These are phyloP conservation scores for Lodderomyces orthopsilosis DNA, from an alignment of 1,139 yeast genomes.

Conservation along the genomic window DNA sequence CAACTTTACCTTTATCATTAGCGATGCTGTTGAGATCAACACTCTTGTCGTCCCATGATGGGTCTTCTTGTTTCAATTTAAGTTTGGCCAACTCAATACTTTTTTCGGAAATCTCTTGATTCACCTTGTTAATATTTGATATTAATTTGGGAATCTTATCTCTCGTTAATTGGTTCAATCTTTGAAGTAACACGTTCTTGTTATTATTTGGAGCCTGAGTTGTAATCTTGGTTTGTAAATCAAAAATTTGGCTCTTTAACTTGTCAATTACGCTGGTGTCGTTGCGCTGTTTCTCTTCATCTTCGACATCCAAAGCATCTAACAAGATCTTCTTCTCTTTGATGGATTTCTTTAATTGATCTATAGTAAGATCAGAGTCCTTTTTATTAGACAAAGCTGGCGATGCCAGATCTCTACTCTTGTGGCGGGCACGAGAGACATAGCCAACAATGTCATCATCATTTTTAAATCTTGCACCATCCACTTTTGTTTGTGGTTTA, in stretches of 20 bases:
- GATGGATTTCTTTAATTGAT: conserved; percentile 58
- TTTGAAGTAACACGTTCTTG: conserved; percentile 44
- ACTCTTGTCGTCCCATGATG: conserved; percentile 53
- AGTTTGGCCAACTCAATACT: conserved; percentile 63
- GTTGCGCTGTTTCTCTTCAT: conserved; percentile 33
- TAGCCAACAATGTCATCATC: conserved; percentile 63
- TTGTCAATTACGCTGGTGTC: conserved; percentile 45
- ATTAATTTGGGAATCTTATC: conserved; percentile 71
- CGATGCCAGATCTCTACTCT: conserved; percentile 27
- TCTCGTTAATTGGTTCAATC: conserved; percentile 53
- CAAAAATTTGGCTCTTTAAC: conserved; percentile 59
- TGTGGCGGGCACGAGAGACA: conserved; percentile 65
- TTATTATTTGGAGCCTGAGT: conserved; percentile 22
- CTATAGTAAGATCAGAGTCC: conserved; percentile 35
- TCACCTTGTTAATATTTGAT: conserved; percentile 57
- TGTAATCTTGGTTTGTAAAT: conserved; percentile 49
- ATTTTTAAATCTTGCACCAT: conserved; percentile 65
- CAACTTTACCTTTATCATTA: conserved; percentile 80
- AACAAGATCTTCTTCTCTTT: conserved; percentile 68
- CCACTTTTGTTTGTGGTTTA: conserved; percentile 29
- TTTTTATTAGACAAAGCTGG: conserved; percentile 17
- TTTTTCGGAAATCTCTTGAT: conserved; percentile 64
- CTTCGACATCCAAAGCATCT: conserved; percentile 71
- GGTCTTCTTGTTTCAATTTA: conserved; percentile 58
- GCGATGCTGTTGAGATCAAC: conserved; percentile 81